Evolutionary conservation across 805 yeast species (phyloP), one percentile per base, ranked within the genome.

Genomic region (Candida adriatica): DNA sequence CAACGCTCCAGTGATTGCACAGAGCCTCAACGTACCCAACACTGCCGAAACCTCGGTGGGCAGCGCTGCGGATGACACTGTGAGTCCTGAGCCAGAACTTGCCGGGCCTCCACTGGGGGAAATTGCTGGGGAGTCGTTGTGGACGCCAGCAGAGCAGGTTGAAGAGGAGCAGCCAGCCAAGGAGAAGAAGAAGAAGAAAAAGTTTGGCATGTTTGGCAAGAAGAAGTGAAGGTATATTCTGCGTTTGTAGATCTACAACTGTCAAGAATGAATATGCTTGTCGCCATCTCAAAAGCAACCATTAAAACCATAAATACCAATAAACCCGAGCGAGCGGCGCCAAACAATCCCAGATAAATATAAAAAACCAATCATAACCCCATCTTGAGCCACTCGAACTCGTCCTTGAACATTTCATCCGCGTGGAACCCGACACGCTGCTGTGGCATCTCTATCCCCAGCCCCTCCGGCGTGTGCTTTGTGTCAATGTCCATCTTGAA

Each of bases 341-440:
- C 22, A 8, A 11, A 19, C 8, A 19, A 19, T 8, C 10, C 22
- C 22, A 19, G 11, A 19, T 8, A 19, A 19, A 19, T 8, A 19
- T 8, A 19, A 19, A 19, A 8, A 19, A 19, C 11, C 10, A 19
- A 13, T 41, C 31, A 43, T 22, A 45, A 31, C 4, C 38, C 45
- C 48, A 46, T 42, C 38, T 46, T 46, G 9, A 46, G 16, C 50
- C 50, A 46, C 19, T 38, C 48, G 20, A 38, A 46, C 17, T 46
- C 46, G 25, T 45, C 43, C 27, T 39, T 29, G 29, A 35, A 29
- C 35, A 30, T 37, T n/a, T 35, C 38, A 13, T 36, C 40, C 25
- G 29, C 34, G 11, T 22, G 11, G 22, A 16, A 22, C 13, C n/a
- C n/a, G n/a, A n/a, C n/a, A n/a, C n/a, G n/a, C n/a, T n/a, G n/a